phyloP scores from a whole-genome alignment of 257 asterid species.

The Solanum bulbocastanum region DNA sequence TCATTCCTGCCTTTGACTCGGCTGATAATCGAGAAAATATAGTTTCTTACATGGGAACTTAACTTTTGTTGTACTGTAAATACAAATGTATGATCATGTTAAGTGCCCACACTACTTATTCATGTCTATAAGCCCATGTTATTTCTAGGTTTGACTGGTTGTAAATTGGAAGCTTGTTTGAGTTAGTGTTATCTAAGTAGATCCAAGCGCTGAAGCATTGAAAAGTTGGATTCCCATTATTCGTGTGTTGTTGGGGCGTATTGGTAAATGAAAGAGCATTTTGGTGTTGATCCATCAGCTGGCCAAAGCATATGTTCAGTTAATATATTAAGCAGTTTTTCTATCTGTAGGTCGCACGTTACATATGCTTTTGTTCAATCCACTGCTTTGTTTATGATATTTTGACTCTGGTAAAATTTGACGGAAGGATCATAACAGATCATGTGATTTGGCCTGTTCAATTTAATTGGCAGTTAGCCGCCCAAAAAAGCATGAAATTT shows the following conservation, averaged over 20 bases:
- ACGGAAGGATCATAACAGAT: neutral
- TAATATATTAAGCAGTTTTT: neutral
- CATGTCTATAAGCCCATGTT: conserved; percentile 9
- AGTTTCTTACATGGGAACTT: conserved; percentile 20
- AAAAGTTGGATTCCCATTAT: neutral
- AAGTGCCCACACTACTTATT: conserved; percentile 14
- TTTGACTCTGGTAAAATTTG: neutral
- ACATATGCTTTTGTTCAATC: neutral
- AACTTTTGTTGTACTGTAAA: conserved; percentile 45
- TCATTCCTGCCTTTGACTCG: conserved; percentile 36
- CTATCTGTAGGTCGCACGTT: neutral
- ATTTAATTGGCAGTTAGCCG: neutral
- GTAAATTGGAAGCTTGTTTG: neutral
- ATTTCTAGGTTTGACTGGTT: conserved; percentile 10
- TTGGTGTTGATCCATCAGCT: neutral
- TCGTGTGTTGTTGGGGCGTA: neutral
- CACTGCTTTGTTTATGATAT: neutral
- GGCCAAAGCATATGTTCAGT: neutral
- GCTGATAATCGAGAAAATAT: conserved; percentile 11
- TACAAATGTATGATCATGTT: conserved; percentile 34
- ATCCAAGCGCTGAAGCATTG: neutral
- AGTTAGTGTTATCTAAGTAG: neutral
- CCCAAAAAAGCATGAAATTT: neutral
- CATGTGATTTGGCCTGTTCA: neutral
- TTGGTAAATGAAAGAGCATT: neutral